Evolutionary conservation across 345 rosid genomes (phyloP), one percentile per base, ranked within the genome.

Genomic region (Carallia brachiata): DNA sequence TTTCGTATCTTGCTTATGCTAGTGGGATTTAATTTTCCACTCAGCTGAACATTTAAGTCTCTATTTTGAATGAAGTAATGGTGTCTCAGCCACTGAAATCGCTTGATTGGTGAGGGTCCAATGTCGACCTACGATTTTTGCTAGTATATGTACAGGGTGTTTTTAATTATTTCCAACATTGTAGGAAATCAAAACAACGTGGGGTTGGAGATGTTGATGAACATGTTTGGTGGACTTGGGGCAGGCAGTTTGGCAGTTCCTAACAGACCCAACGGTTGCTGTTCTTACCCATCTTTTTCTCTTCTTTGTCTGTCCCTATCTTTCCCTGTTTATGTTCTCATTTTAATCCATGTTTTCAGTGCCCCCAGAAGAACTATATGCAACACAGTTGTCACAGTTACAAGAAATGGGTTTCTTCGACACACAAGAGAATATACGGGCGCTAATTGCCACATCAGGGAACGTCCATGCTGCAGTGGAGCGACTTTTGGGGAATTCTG

Each of bases 321-420:
- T 52, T 17, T 44, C 53, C 47, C 30, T 36, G 2, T 56, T 27
- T 4, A 36, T 2, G 23, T 4, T 18, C 70, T 66, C 12, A 64
- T 48, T 44, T 28, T 31, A 18, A 36, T 57, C 7, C 9, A 27
- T 64, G 18, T 12, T 74, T 73, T 52, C 80, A 88, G 93, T 80
- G 65, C 87, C 89, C 1, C 88, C 89, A 1, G 93, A 84, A 57
- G 83, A 88, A 69, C 81, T 88, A 15, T 88, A 85, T 67, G 89
- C 88, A 52, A 77, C 85, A 30, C 91, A 88, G 73, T 73, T 88
- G 72, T 64, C 88, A 34, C 93, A 88, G 77, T 90, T 88, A 75
- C 93, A 82, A 75, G 91, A 88, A 78, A 88, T 88, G 91, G 93
- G 93, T 70, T 88, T 88, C 80, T 73, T 86, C 7, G 93, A 88